Evolutionary conservation across 2,329 filamentous ascomycete species (phyloP).

Genomic region (Lomentospora prolificans): DNA sequence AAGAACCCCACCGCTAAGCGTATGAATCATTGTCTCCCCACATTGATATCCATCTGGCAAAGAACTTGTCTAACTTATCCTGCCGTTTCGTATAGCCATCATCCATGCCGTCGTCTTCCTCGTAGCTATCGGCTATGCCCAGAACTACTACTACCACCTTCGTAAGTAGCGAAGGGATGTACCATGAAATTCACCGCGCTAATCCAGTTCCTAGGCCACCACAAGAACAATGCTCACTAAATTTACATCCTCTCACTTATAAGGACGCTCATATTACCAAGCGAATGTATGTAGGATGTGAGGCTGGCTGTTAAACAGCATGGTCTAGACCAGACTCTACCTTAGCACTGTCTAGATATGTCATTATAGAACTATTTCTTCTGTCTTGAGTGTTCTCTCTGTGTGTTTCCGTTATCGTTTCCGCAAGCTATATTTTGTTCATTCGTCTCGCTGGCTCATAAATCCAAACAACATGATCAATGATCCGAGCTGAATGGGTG

Average conservation of each 20-base stretch:
- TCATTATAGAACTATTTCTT: neutral
- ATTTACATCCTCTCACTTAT: neutral
- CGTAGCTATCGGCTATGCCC: constrained; percentile 77
- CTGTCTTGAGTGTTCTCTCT: neutral
- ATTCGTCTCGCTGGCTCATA: too few species aligned
- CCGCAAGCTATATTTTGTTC: too few species aligned
- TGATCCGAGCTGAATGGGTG: too few species aligned
- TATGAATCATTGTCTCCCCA: constrained; percentile 38
- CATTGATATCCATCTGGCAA: constrained; percentile 16
- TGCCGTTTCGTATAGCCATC: constrained; percentile 56
- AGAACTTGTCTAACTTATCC: constrained; percentile 14
- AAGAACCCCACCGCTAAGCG: constrained; percentile 83
- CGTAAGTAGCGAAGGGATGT: constrained; percentile 55
- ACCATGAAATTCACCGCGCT: constrained; percentile 11
- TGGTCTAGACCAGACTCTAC: neutral
- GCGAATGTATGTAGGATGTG: constrained; percentile 13
- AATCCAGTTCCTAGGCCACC: constrained; percentile 60
- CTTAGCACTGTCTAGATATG: constrained; percentile 1
- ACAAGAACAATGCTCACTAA: constrained; percentile 99
- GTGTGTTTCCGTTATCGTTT: too few species aligned
- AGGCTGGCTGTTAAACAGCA: neutral
- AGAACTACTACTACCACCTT: constrained; percentile 99
- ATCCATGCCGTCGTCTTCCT: constrained; percentile 75
- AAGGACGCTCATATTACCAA: constrained; percentile 1
- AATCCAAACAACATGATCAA: too few species aligned